phyloP scores from a whole-genome alignment of 164 flowering plant species.

The Litsea cubeba region DNA sequence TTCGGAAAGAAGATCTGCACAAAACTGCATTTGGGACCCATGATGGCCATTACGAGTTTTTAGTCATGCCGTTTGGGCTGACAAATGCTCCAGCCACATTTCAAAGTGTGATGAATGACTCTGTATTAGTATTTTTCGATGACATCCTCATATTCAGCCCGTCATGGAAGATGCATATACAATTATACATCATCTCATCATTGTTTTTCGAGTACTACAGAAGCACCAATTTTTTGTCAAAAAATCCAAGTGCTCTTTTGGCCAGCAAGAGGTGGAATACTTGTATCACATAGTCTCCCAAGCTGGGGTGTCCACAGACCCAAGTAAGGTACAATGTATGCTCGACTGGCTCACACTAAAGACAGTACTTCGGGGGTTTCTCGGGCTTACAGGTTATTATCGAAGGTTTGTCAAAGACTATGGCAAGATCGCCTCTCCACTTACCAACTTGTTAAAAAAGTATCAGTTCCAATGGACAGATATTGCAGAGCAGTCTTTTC shows the following conservation, averaged over 20 bases:
- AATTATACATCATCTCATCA: background rate
- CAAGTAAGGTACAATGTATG: background rate
- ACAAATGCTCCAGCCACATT: too few relatives aligned
- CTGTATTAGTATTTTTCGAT: background rate
- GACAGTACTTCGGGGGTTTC: background rate
- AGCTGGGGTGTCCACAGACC: background rate
- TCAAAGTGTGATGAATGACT: background rate
- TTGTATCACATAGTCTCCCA: background rate
- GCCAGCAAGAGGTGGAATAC: constrained; percentile 1
- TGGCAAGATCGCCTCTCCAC: background rate
- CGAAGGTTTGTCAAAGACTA: background rate
- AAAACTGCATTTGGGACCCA: too few relatives aligned
- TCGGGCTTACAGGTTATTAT: background rate
- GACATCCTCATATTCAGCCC: background rate
- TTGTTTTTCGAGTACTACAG: background rate
- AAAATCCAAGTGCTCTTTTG: background rate
- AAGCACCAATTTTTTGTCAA: constrained; percentile 4
- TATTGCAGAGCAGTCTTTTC: background rate
- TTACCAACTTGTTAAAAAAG: background rate
- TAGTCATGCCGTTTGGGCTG: too few relatives aligned
- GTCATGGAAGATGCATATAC: background rate
- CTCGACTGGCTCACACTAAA: background rate
- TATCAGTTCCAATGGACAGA: background rate
- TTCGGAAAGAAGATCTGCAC: too few relatives aligned
- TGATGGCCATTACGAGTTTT: too few relatives aligned